A percentile compares a stretch with the other conserved stretches of the same genome.
Evolutionary conservation across 768 basidiomycete genomes (phyloP).

Genomic region (Suillus hirtellus): DNA sequence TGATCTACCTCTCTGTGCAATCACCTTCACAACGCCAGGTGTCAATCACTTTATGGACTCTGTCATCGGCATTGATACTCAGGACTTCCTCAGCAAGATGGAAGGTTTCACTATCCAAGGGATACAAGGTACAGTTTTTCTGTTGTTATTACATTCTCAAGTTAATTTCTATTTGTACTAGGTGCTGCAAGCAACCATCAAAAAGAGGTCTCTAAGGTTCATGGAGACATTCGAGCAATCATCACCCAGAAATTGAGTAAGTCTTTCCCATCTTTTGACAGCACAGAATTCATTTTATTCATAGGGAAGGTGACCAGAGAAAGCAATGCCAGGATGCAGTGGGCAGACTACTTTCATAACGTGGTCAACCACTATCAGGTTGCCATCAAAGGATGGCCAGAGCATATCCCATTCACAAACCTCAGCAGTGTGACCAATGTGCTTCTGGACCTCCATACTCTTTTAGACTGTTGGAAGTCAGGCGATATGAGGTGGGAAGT

Average conservation of each 20-base stretch:
- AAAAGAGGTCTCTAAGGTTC: neutral
- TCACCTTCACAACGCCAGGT: neutral
- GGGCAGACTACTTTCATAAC: no score
- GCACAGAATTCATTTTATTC: constrained; percentile 5
- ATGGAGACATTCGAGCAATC: constrained; percentile 1
- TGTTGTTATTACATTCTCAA: no score
- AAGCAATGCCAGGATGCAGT: constrained; percentile 8
- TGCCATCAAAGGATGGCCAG: no score
- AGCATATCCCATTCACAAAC: no score
- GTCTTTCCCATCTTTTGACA: neutral
- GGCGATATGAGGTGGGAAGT: no score
- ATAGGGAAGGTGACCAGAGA: constrained; percentile 6
- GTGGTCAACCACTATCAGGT: no score
- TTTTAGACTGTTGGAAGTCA: no score
- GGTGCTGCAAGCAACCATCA: constrained; percentile 3
- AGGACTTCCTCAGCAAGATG: constrained; percentile 13
- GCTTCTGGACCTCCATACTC: no score
- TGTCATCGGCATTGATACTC: constrained; percentile 3
- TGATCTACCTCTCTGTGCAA: neutral
- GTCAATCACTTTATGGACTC: constrained; percentile 1
- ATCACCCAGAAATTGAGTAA: constrained; percentile 5
- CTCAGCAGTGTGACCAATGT: no score
- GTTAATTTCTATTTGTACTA: no score
- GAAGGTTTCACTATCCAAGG: constrained; percentile 10
- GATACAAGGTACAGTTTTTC: constrained; percentile 4